Percentiles rank a stretch among this genome's conserved stretches.
phyloP scores from a whole-genome alignment of 164 flowering plant genomes.

The Stephania japonica region DNA sequence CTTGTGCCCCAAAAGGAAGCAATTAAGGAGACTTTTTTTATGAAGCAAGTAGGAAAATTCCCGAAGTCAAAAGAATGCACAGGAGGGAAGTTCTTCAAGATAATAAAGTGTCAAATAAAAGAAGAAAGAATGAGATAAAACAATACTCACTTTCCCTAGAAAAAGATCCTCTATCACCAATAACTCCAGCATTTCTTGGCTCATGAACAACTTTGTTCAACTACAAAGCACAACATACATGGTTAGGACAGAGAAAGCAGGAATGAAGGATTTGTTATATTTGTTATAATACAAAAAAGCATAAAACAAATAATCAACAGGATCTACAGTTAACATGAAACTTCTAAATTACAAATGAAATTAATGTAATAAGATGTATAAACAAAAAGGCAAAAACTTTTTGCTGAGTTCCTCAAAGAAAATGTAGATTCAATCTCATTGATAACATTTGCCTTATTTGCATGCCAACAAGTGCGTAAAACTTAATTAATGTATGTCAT shows the following conservation, averaged over 20 bases:
- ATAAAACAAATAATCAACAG: not conserved
- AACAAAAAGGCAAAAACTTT: not conserved
- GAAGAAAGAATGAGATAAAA: not conserved
- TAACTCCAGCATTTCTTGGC: slow-evolving; percentile 67
- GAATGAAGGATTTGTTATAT: not conserved
- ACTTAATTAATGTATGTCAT: not conserved
- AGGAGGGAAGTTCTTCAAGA: not conserved
- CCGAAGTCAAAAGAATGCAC: not conserved
- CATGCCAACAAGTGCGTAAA: not conserved
- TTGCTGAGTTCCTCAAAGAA: not conserved
- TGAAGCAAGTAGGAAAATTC: not conserved
- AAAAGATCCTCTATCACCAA: slow-evolving; percentile 77
- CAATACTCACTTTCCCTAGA: slow-evolving; percentile 75
- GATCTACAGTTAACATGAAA: slow-evolving; percentile 1
- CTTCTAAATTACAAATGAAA: not conserved
- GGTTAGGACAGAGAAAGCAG: slow-evolving; percentile 2
- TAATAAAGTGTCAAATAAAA: not conserved
- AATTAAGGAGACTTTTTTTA: not conserved
- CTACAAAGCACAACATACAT: slow-evolving; percentile 24
- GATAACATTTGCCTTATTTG: not conserved
- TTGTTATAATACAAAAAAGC: not conserved
- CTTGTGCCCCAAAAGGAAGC: not conserved
- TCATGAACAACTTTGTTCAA: slow-evolving; percentile 52
- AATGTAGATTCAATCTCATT: not conserved
- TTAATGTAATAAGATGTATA: not conserved